These are phyloP conservation scores for Knufia fluminis DNA, from an alignment of 2,329 filamentous ascomycete genomes.

Conservation along the genomic window DNA sequence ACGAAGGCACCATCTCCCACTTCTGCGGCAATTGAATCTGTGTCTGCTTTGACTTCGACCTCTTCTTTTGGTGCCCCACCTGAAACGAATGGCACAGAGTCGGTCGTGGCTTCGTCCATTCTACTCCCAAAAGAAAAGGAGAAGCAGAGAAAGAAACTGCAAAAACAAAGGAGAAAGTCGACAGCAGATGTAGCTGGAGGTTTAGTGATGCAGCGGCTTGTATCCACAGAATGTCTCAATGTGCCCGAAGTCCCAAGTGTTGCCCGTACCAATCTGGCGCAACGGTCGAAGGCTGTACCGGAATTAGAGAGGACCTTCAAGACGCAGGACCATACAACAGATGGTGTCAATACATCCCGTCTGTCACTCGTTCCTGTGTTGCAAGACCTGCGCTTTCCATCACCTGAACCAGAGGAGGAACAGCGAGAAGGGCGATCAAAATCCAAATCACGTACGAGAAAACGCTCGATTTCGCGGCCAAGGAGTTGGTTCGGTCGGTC, in stretches of 20 bases:
- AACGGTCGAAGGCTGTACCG: constrained; percentile 18
- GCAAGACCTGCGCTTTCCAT: constrained; percentile 19
- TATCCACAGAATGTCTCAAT: constrained; percentile 13
- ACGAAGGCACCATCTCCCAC: neutral
- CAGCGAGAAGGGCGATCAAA: constrained; percentile 10
- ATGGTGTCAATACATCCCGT: constrained; percentile 12
- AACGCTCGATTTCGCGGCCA: constrained; percentile 10
- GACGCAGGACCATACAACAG: constrained; percentile 7
- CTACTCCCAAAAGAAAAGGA: constrained; percentile 9
- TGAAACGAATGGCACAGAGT: neutral
- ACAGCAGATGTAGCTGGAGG: neutral
- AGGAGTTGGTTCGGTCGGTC: constrained; percentile 18
- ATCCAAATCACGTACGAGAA: constrained; percentile 1
- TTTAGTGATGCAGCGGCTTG: constrained; percentile 14
- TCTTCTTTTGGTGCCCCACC: constrained; percentile 10
- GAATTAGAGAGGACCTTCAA: constrained; percentile 20
- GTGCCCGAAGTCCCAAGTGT: constrained; percentile 17
- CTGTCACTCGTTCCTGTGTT: constrained; percentile 10
- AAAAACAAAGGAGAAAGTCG: constrained; percentile 12
- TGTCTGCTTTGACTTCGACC: neutral
- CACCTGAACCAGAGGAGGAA: constrained; percentile 14
- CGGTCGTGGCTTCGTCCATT: neutral
- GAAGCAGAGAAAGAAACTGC: constrained; percentile 21
- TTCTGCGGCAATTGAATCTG: neutral
- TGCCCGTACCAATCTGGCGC: constrained; percentile 17